Evolutionary conservation across 176 grass and related monocot species (phyloP).

Genomic region (Hordeum vulgare): DNA sequence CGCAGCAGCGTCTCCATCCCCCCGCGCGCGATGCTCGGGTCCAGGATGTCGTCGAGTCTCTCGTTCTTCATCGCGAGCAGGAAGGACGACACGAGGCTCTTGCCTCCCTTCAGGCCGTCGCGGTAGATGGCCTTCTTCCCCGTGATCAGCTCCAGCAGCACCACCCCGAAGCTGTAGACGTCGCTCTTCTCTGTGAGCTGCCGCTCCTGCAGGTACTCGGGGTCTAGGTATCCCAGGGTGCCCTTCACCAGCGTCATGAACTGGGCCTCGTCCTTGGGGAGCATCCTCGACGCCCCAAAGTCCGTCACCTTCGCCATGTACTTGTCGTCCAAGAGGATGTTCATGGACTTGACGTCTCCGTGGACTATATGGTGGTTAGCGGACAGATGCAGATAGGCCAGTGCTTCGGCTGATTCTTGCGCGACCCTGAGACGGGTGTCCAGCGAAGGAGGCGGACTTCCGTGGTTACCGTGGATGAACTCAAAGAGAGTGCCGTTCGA

Average conservation of each 20-base stretch:
- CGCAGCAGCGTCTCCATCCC: background rate
- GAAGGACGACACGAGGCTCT: background rate
- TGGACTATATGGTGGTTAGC: background rate
- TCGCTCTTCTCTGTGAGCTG: background rate
- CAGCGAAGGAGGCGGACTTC: background rate
- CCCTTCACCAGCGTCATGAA: slow-evolving; percentile 9
- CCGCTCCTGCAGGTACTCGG: slow-evolving; percentile 18
- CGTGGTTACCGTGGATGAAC: background rate
- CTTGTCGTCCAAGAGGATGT: background rate
- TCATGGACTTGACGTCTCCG: background rate
- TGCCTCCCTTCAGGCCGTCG: background rate
- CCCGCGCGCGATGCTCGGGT: background rate
- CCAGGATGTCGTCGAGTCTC: background rate
- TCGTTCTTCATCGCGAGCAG: background rate
- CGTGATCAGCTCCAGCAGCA: background rate
- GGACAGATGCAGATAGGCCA: background rate
- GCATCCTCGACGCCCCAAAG: background rate
- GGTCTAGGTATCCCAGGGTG: slow-evolving; percentile 4
- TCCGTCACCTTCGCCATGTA: background rate
- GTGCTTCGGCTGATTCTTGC: background rate
- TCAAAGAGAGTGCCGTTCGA: background rate
- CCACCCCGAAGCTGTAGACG: slow-evolving; percentile 17
- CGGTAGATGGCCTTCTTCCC: background rate
- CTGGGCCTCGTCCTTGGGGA: background rate
- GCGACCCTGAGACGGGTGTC: background rate